Percentiles rank a stretch among this genome's conserved stretches.
Evolutionary conservation across 306 rosid genomes (phyloP).

Genomic region (Mucuna pruriens): DNA sequence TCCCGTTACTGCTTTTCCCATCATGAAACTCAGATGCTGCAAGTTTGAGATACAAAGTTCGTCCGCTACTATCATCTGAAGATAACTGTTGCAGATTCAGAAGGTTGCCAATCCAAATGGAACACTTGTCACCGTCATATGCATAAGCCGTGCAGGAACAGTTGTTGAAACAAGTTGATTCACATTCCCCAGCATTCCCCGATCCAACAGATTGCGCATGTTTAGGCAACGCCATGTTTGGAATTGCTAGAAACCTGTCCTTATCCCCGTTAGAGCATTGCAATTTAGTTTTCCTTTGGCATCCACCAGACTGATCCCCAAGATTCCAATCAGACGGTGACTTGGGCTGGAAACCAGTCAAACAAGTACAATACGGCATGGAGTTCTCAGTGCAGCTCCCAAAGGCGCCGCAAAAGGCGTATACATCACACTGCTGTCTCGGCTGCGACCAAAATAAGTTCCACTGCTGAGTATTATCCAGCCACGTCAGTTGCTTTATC

Average conservation of each 20-base stretch:
- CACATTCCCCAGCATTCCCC: constrained; percentile 45
- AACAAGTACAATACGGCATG: constrained; percentile 52
- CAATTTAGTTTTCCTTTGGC: constrained; percentile 50
- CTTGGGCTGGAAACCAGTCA: constrained; percentile 51
- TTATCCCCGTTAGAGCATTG: constrained; percentile 40
- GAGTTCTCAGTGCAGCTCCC: constrained; percentile 55
- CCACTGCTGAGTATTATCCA: constrained; percentile 46
- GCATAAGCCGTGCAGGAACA: constrained; percentile 61
- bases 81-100: constrained; percentile 46
- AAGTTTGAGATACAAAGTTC: constrained; percentile 51
- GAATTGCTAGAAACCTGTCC: constrained; percentile 28
- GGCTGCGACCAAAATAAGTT: constrained; percentile 59
- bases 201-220: constrained; percentile 3
- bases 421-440: constrained; percentile 52
- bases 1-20: constrained; percentile 27
- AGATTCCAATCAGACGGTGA: constrained; percentile 45
- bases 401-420: constrained; percentile 57
- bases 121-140: constrained; percentile 40
- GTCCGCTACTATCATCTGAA: constrained; percentile 48
- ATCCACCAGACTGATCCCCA: constrained; percentile 57
- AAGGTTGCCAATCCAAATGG: constrained; percentile 50
- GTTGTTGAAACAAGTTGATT: constrained; percentile 40
- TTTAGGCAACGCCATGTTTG: constrained; percentile 38
- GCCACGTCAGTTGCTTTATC: constrained; percentile 47
- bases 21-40: constrained; percentile 59